These are phyloP conservation scores for Aphanomyces astaci DNA, from an alignment of 352 stramenopile genomes.

Conservation along the genomic window DNA sequence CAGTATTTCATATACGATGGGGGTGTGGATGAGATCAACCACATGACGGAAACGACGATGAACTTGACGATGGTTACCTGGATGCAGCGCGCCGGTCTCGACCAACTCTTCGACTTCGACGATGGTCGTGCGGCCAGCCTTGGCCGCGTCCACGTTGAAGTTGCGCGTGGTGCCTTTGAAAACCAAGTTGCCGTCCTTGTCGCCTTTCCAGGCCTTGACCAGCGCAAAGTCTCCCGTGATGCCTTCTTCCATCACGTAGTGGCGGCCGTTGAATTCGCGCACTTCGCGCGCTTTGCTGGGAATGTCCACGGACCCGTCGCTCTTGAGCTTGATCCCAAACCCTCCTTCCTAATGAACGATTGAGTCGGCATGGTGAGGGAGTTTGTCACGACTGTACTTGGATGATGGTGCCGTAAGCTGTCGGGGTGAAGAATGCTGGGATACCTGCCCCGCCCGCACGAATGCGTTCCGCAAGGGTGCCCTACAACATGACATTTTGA, in stretches of 20 bases:
- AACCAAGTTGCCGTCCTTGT: constrained; percentile 94
- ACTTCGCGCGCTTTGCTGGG: constrained; percentile 59
- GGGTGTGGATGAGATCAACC: too few species aligned
- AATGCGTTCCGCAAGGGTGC: constrained; percentile 90
- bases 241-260: constrained; percentile 95
- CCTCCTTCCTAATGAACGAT: constrained; percentile 41
- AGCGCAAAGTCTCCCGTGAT: constrained; percentile 91
- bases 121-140: constrained; percentile 90
- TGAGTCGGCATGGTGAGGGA: too few species aligned
- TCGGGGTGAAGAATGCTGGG: constrained; percentile 95
- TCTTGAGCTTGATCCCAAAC: constrained; percentile 68
- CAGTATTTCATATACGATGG: too few species aligned
- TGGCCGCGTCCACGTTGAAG: constrained; percentile 94
- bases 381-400: constrained; percentile 36
- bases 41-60: not conserved
- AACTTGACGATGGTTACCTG: constrained; percentile 29
- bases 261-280: constrained; percentile 71
- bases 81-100: constrained; percentile 87
- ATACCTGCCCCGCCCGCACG: constrained; percentile 90
- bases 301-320: constrained; percentile 60
- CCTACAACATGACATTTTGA: constrained; percentile 28
- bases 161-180: constrained; percentile 94
- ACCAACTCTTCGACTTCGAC: constrained; percentile 95
- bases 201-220: constrained; percentile 94
- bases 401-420: constrained; percentile 89